Evolutionary conservation across 345 rosid genomes (phyloP), one percentile per base, ranked within the genome.

Genomic region (Garcia nutans): DNA sequence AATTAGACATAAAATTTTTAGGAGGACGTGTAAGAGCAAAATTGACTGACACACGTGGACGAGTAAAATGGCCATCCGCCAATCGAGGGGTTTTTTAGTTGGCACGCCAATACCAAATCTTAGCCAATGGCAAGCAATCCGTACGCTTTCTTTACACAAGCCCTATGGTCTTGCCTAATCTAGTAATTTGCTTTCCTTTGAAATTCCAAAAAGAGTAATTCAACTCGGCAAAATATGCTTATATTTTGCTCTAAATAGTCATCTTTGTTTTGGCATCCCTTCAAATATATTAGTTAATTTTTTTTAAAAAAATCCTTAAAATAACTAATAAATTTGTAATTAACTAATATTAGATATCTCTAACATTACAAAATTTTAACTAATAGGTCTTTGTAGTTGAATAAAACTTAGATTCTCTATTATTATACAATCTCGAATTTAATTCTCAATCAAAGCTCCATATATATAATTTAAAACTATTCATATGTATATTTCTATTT

Each of bases 41-140:
- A 60, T 45, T 19, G 3, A 52, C 50, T 41, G 77, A 80, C 71
- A 80, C 49, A 61, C 74, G 72, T 74, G 79, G 71, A 73, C 65
- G 23, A 71, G 56, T 76, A 20, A 31, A 72, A 76, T 63, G 45
- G 42, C 17, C 67, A 77, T 71, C 69, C 77, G 62, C 81, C 81
- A 74, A 74, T 59, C 77, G 76, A 73, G 76, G 71, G 66, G 10
- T 44, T 75, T 19, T 44, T 70, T 28, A 28, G 31, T 28, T 71
- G 19, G 82, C 85, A 76, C 81, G 78, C 83, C 65, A 68, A 57
- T 28, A 15, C 41, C 69, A 52, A 49, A 13, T 16, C 37, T 37
- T 37, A 65, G 42, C 76, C 81, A 76, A 83, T 66, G 66, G 31
- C 5, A 23, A 59, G 31, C 45, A 59, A 13, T 61, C 74, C 74